phyloP scores from a whole-genome alignment of 1,284 basidiomycete genomes.

The Cryptococcus wingfieldii region DNA sequence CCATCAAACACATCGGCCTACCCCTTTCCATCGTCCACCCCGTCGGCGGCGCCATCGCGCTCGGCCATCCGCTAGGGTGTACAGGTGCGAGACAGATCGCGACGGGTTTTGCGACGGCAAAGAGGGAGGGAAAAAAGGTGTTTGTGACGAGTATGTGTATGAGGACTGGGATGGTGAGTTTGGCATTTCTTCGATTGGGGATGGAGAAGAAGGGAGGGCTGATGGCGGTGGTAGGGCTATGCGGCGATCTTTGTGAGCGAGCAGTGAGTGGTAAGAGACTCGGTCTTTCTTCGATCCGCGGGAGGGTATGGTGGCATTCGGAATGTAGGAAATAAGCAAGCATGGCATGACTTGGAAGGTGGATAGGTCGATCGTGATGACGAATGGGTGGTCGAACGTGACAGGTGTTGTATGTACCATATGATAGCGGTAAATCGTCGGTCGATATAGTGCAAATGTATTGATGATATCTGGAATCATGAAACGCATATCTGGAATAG shows the following conservation, averaged over 20 bases:
- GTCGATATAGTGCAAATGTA: too few relatives aligned
- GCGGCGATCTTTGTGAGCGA: constrained; percentile 50
- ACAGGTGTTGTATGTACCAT: too few relatives aligned
- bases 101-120: constrained; percentile 76
- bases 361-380: too few relatives aligned
- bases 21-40: constrained; percentile 78
- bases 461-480: too few relatives aligned
- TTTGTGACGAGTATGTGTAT: constrained; percentile 95
- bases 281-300: too few relatives aligned
- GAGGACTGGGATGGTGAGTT: constrained; percentile 83
- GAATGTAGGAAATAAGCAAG: too few relatives aligned
- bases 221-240: constrained; percentile 36
- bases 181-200: background rate
- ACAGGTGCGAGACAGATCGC: constrained; percentile 84
- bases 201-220: too few relatives aligned
- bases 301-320: too few relatives aligned
- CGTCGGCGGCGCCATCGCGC: constrained; percentile 81
- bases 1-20: constrained; percentile 65
- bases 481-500: too few relatives aligned
- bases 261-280: constrained; percentile 18
- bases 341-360: too few relatives aligned
- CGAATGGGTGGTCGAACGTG: too few relatives aligned
- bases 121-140: constrained; percentile 71
- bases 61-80: constrained; percentile 65
- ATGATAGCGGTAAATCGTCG: too few relatives aligned